A percentile compares a stretch with the other conserved stretches of the same genome.
phyloP scores from a whole-genome alignment of 169 alveolate genomes.

The Cryptosporidium ubiquitum region DNA sequence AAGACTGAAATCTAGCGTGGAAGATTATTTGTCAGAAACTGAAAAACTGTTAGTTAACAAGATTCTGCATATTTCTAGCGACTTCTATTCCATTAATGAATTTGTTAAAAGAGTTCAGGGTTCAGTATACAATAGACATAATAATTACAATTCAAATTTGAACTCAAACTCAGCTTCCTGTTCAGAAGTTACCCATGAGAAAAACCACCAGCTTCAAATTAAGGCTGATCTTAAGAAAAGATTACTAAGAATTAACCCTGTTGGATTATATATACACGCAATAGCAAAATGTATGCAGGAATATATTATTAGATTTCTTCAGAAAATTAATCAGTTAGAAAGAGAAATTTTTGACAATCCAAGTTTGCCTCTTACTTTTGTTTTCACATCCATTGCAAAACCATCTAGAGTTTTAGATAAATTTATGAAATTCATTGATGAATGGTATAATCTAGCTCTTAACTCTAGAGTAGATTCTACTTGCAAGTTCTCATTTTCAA shows the following conservation, averaged over 20 bases:
- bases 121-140: neutral
- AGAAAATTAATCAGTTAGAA: constrained; percentile 40
- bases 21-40: constrained; percentile 26
- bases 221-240: constrained; percentile 9
- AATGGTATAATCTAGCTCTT: constrained; percentile 38
- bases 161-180: neutral
- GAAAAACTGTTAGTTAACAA: constrained; percentile 5
- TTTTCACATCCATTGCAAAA: constrained; percentile 18
- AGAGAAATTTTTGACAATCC: constrained; percentile 48
- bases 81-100: constrained; percentile 50
- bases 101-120: constrained; percentile 27
- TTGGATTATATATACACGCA: constrained; percentile 49
- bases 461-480: constrained; percentile 18
- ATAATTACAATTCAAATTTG: neutral
- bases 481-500: constrained; percentile 34
- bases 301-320: constrained; percentile 30
- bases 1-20: constrained; percentile 2
- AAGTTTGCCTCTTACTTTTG: constrained; percentile 38
- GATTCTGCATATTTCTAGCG: constrained; percentile 29
- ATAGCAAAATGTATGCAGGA: constrained; percentile 35
- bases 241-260: constrained; percentile 51
- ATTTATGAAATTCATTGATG: constrained; percentile 49
- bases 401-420: constrained; percentile 11
- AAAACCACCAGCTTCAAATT: neutral
- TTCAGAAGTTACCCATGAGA: neutral